Evolutionary conservation across 1,284 basidiomycete genomes (phyloP).

Genomic region (Rugiboletus extremiorientalis): DNA sequence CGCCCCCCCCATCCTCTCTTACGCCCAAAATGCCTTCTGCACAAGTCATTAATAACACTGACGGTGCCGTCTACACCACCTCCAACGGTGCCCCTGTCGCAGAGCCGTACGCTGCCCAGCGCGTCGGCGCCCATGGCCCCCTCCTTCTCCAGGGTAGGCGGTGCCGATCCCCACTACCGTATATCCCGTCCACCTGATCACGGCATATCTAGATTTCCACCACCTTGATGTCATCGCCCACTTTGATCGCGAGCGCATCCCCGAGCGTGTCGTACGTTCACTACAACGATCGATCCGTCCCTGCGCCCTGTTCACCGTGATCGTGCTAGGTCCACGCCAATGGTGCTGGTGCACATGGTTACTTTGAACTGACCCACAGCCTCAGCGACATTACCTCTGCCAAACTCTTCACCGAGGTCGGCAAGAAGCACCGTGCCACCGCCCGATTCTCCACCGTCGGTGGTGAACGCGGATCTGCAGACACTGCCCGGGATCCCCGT

Average conservation of each 20-base stretch:
- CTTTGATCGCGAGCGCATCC: conserved; percentile 94
- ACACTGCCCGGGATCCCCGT: conserved; percentile 90
- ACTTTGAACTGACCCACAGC: conserved; percentile 85
- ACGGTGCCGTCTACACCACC: conserved; percentile 76
- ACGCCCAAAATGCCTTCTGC: conserved; percentile 57
- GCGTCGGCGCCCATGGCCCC: conserved; percentile 74
- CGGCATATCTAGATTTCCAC: conserved; percentile 58
- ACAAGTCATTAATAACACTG: conserved; percentile 54
- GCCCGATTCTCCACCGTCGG: conserved; percentile 88
- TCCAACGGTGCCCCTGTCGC: conserved; percentile 76
- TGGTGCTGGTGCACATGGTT: conserved; percentile 90
- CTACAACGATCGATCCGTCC: neutral
- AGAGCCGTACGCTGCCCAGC: conserved; percentile 78
- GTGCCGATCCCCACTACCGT: conserved; percentile 12
- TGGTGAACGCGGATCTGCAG: conserved; percentile 85
- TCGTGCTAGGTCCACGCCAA: conserved; percentile 71
- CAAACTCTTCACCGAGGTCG: conserved; percentile 67
- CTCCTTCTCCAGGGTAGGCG: conserved; percentile 84
- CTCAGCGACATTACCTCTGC: conserved; percentile 80
- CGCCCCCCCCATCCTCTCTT: conserved; percentile 3
- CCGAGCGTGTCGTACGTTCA: conserved; percentile 80
- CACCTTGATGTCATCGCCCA: conserved; percentile 87
- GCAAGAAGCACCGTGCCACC: conserved; percentile 70
- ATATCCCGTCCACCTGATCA: conserved; percentile 8
- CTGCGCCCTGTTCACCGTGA: conserved; percentile 7